Conservation (phyloP, 345 rosid species). For the Eucalyptus curtisii region DNA sequence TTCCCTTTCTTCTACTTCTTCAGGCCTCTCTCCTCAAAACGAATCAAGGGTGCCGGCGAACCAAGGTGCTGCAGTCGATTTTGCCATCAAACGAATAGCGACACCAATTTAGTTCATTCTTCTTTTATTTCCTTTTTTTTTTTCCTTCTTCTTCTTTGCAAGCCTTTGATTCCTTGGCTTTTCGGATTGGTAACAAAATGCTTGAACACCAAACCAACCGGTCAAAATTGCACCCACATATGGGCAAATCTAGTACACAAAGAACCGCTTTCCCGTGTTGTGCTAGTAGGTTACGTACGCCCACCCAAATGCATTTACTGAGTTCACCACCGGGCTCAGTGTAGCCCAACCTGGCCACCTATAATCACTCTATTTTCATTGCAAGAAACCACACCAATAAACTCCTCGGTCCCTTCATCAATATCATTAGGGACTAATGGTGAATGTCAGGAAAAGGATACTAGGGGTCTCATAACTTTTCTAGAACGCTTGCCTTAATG, state of each 20-base stretch:
- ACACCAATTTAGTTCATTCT: no score
- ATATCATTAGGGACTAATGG: background rate
- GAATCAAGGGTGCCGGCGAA: background rate
- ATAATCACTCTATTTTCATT: background rate
- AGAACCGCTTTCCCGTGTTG: background rate
- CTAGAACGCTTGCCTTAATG: background rate
- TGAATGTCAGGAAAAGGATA: background rate
- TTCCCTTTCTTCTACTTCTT: background rate
- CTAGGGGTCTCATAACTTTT: rapidly evolving
- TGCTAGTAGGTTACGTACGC: background rate
- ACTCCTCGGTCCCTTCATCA: background rate
- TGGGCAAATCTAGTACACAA: background rate
- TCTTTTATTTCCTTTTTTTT: no score
- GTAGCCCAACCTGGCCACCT: no score
- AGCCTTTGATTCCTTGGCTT: background rate
- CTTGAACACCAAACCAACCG: background rate
- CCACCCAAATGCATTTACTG: background rate
- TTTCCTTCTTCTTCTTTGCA: no score
- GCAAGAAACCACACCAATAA: background rate
- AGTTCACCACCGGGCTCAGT: background rate
- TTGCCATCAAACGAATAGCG: no score
- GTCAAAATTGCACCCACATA: no score
- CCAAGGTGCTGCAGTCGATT: background rate
- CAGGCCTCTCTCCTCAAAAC: background rate
- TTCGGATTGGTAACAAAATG: background rate